Conservation (phyloP, 2,329 filamentous ascomycete genomes). For the Fusarium sp. region DNA sequence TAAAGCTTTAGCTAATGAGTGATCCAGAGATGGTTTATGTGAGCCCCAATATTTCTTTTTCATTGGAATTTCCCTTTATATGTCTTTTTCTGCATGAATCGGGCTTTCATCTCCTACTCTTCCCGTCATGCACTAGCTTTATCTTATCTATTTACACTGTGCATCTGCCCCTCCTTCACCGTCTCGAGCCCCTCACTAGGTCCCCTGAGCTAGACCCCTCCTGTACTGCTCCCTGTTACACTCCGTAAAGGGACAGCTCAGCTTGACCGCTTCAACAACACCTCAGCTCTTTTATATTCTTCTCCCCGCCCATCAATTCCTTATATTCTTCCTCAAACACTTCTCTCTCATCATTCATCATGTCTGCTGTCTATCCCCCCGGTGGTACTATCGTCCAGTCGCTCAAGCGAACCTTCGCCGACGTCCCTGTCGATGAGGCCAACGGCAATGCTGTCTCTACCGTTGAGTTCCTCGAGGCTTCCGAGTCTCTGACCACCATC, state of each 20-base stretch:
- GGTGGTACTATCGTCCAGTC: conserved; percentile 87
- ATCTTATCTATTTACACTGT: conserved; percentile 45
- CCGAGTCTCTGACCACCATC: conserved; percentile 85
- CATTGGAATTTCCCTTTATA: background rate
- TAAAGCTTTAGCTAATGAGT: no score
- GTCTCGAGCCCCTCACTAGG: conserved; percentile 35
- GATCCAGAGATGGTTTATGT: background rate
- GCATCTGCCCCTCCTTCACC: conserved; percentile 42
- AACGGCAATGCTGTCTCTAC: conserved; percentile 85
- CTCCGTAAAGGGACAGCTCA: conserved; percentile 40
- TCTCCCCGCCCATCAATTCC: conserved; percentile 15
- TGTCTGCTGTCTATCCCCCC: conserved; percentile 67
- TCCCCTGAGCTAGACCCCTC: conserved; percentile 39
- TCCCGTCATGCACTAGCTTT: conserved; percentile 1
- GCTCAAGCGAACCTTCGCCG: conserved; percentile 83
- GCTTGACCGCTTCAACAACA: conserved; percentile 44
- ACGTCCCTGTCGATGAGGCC: conserved; percentile 79
- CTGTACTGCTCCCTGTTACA: conserved; percentile 26
- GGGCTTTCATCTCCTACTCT: background rate
- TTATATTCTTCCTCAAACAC: conserved; percentile 9
- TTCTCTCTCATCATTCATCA: conserved; percentile 49
- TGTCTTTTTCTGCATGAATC: background rate
- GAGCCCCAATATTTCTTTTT: no score
- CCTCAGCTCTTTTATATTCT: conserved; percentile 29
- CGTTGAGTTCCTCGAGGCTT: conserved; percentile 88